Percentiles rank a stretch among this genome's conserved stretches.
These are phyloP conservation scores for Aspergillus persii DNA, from an alignment of 2,329 filamentous ascomycete genomes.

Conservation along the genomic window DNA sequence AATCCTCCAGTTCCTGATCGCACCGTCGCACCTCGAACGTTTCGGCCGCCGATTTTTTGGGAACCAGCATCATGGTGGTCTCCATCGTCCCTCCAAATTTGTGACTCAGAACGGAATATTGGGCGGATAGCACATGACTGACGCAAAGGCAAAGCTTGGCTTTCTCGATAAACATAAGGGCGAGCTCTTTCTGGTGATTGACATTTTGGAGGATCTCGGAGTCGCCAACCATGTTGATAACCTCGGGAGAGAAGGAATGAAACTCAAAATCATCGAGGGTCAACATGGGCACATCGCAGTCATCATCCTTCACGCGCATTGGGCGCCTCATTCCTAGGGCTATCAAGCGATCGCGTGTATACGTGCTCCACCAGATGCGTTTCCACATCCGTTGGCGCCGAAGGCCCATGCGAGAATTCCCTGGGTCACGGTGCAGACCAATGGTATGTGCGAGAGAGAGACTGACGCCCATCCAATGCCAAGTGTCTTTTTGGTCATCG, in stretches of 20 bases:
- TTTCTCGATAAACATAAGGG: slow-evolving; percentile 87
- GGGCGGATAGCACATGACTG: slow-evolving; percentile 82
- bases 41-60: slow-evolving; percentile 82
- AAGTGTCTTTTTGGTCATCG: slow-evolving; percentile 95
- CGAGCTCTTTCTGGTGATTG: slow-evolving; percentile 72
- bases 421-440: slow-evolving; percentile 82
- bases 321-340: slow-evolving; percentile 91
- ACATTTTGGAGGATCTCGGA: slow-evolving; percentile 70
- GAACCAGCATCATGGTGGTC: slow-evolving; percentile 82
- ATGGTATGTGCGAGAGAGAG: slow-evolving; percentile 92
- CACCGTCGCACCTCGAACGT: slow-evolving; percentile 75
- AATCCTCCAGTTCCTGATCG: slow-evolving; percentile 74
- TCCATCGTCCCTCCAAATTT: slow-evolving; percentile 71
- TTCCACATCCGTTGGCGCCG: slow-evolving; percentile 84
- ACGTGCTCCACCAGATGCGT: slow-evolving; percentile 96
- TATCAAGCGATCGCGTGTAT: slow-evolving; percentile 90
- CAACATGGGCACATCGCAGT: slow-evolving; percentile 92
- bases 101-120: slow-evolving; percentile 87
- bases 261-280: slow-evolving; percentile 82
- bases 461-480: slow-evolving; percentile 98
- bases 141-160: slow-evolving; percentile 86
- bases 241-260: slow-evolving; percentile 62
- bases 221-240: slow-evolving; percentile 65
- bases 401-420: slow-evolving; percentile 70
- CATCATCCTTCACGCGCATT: slow-evolving; percentile 87